These are phyloP conservation scores for Sarcomyxa edulis DNA, from an alignment of 768 basidiomycete genomes.

Conservation along the genomic window DNA sequence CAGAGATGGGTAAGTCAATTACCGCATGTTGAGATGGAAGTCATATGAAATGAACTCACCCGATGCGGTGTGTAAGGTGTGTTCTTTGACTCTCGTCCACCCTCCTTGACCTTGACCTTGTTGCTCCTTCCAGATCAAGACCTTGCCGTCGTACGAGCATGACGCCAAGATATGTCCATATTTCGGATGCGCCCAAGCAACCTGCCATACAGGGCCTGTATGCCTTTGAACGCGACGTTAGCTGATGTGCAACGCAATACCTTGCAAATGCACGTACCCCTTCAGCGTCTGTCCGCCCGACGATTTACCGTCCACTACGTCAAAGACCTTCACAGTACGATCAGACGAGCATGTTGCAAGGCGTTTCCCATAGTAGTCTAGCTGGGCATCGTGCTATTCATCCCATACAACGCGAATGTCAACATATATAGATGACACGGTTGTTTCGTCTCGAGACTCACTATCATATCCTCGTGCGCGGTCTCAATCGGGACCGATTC, in stretches of 20 bases:
- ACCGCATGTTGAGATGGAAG: background rate
- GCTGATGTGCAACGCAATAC: background rate
- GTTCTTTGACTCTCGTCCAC: conserved; percentile 96
- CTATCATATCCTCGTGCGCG: conserved; percentile 98
- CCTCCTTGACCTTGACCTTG: conserved; percentile 48
- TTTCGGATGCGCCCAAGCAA: conserved; percentile 97
- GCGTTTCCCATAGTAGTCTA: conserved; percentile 96
- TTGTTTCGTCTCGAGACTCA: conserved; percentile 33
- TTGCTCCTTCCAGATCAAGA: conserved; percentile 97
- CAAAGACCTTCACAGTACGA: conserved; percentile 91
- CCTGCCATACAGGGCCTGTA: conserved; percentile 96
- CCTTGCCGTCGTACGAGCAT: conserved; percentile 98
- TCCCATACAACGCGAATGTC: too few species aligned
- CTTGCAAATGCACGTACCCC: conserved; percentile 63
- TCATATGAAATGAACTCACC: conserved; percentile 41
- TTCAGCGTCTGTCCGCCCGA: conserved; percentile 67
- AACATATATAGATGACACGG: conserved; percentile 6
- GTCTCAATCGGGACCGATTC: conserved; percentile 89
- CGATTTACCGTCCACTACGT: conserved; percentile 84
- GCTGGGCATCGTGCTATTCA: conserved; percentile 91
- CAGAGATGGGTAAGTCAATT: background rate
- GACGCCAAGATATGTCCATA: conserved; percentile 95
- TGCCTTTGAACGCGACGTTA: conserved; percentile 47
- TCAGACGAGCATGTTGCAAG: conserved; percentile 97
- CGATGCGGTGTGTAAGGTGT: conserved; percentile 88